Evolutionary conservation across 768 basidiomycete species (phyloP).

Genomic region (Strobilomyces echinocephalus): DNA sequence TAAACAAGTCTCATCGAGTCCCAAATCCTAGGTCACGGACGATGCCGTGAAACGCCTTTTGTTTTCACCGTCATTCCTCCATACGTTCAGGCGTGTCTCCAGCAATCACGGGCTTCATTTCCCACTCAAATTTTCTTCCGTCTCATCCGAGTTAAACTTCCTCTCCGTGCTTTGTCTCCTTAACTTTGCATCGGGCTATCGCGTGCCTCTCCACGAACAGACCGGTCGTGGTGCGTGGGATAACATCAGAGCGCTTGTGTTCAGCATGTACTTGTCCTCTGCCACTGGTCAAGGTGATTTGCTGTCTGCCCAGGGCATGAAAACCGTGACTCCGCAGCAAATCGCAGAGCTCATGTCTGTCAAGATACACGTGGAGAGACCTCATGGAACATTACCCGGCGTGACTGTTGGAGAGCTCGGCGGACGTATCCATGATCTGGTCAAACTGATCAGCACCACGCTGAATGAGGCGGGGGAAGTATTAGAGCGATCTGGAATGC

Average conservation of each 20-base stretch:
- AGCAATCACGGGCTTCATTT: conserved; percentile 64
- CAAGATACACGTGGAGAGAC: conserved; percentile 60
- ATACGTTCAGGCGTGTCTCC: conserved; percentile 59
- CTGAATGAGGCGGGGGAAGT: conserved; percentile 71
- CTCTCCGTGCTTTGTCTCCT: conserved; percentile 73
- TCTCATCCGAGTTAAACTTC: conserved; percentile 73
- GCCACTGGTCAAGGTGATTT: conserved; percentile 49
- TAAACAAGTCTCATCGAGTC: conserved; percentile 9
- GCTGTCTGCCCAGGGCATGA: conserved; percentile 66
- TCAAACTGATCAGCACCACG: conserved; percentile 56
- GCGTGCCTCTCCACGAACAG: conserved; percentile 62
- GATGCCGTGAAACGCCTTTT: conserved; percentile 59
- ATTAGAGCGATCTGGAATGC: conserved; percentile 55
- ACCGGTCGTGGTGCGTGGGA: conserved; percentile 83
- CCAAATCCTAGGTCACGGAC: conserved; percentile 45
- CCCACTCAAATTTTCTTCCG: conserved; percentile 74
- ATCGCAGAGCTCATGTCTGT: conserved; percentile 74
- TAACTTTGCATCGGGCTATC: conserved; percentile 82
- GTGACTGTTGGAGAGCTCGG: conserved; percentile 71
- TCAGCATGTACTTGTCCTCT: conserved; percentile 68
- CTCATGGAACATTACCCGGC: conserved; percentile 65
- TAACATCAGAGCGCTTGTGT: conserved; percentile 68
- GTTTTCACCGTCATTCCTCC: conserved; percentile 57
- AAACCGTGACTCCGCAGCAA: conserved; percentile 43
- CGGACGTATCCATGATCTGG: conserved; percentile 69